Evolutionary conservation across 192 early-diverging fungal genomes (phyloP), one percentile per base, ranked within the genome.

Genomic region (Paraglomus brasilianum): DNA sequence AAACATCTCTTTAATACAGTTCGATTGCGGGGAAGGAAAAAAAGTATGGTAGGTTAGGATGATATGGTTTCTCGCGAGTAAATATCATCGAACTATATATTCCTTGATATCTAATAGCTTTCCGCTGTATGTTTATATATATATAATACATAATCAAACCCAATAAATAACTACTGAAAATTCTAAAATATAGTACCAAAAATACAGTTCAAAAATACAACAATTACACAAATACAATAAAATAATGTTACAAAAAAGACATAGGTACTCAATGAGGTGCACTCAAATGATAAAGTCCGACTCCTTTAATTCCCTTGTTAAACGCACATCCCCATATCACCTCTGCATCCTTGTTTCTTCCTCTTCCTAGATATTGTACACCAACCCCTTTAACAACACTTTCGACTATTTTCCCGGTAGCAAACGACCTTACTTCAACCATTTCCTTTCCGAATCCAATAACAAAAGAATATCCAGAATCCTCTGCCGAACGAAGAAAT

Each of bases 21-120:
- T 63, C 82, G 92, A 50, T 75, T 88, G 75, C 81, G 92, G 71
- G 92, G 92, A 9, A 84, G 92, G 36, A 94, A 94, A 75, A 85
- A 90, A 46, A 89, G 86, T 39, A 92, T 92, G 89, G 73, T 90
- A 41, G 91, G 90, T 11, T 92, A 83, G 52, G 15, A n/a, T 39
- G 43, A 24, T 38, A 39, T 41, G 36, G 36, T 58, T 30, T 57
- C 39, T 10, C 41, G 56, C 15, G 39, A 41, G 57, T 59, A 59
- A 38, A 59, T 59, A n/a, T n/a, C n/a, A n/a, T n/a, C n/a, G n/a
- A n/a, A n/a, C n/a, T n/a, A n/a, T n/a, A n/a, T n/a, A n/a, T n/a
- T n/a, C n/a, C n/a, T n/a, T n/a, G n/a, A n/a, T n/a, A n/a, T n/a
- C n/a, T n/a, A n/a, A n/a, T n/a, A n/a, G n/a, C n/a, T n/a, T n/a